phyloP scores from a whole-genome alignment of 805 yeast genomes.

The Metschnikowia anglica region DNA sequence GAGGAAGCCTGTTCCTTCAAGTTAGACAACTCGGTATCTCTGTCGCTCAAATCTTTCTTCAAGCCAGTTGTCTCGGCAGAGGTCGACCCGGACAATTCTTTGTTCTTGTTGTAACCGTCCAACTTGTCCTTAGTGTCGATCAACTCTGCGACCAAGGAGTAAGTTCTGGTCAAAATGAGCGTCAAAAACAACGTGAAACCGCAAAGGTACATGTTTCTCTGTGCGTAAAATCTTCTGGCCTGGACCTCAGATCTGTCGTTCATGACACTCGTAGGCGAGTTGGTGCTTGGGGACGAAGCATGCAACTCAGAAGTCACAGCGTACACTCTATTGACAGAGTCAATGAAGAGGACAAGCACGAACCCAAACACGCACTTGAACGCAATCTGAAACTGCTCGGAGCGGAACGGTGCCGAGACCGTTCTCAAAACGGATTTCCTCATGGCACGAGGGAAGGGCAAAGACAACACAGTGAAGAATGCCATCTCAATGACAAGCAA shows the following conservation, averaged over 20 bases:
- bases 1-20: conserved; percentile 73
- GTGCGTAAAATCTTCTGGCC: conserved; percentile 92
- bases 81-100: conserved; percentile 25
- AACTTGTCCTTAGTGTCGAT: conserved; percentile 61
- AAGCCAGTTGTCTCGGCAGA: conserved; percentile 45
- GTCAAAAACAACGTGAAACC: conserved; percentile 94
- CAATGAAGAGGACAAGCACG: conserved; percentile 79
- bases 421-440: conserved; percentile 67
- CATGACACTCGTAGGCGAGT: conserved; percentile 22
- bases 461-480: conserved; percentile 72
- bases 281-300: conserved; percentile 26
- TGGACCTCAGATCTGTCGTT: conserved; percentile 78
- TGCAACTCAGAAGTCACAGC: conserved; percentile 64
- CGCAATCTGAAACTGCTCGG: conserved; percentile 70
- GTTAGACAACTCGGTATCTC: conserved; percentile 61
- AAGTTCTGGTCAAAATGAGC: conserved; percentile 80
- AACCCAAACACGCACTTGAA: conserved; percentile 81
- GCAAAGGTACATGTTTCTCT: conserved; percentile 92
- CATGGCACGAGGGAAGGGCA: conserved; percentile 78
- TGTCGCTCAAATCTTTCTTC: conserved; percentile 47
- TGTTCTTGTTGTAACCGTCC: conserved; percentile 33
- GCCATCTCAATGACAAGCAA: conserved; percentile 75
- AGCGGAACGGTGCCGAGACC: conserved; percentile 66
- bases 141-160: conserved; percentile 73
- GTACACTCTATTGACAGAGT: conserved; percentile 81